Evolutionary conservation across 192 early-diverging fungal genomes (phyloP).

Genomic region (Umbelopsis sp.): DNA sequence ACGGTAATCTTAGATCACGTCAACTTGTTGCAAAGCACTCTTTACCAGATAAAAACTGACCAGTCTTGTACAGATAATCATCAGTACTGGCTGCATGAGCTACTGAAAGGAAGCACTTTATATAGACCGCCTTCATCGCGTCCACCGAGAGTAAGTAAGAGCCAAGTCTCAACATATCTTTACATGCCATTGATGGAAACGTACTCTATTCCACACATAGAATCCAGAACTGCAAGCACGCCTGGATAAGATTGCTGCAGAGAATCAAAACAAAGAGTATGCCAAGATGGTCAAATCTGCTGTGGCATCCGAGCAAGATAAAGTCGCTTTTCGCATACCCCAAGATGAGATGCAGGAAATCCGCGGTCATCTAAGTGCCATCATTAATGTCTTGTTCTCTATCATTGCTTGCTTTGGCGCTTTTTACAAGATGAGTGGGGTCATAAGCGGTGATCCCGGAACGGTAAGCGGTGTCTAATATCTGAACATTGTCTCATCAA

Average conservation of each 20-base stretch:
- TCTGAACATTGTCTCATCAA: not conserved
- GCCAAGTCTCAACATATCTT: not conserved
- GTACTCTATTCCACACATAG: not conserved
- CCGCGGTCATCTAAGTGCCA: not conserved
- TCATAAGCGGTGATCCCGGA: not conserved
- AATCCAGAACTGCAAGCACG: slow-evolving; percentile 18
- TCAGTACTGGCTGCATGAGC: slow-evolving; percentile 1
- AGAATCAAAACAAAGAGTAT: slow-evolving; percentile 12
- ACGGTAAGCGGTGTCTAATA: not conserved
- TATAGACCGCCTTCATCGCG: not conserved
- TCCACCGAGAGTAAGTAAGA: not conserved
- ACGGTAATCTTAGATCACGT: not conserved
- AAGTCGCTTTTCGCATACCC: slow-evolving; percentile 1
- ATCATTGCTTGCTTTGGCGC: slow-evolving; percentile 17
- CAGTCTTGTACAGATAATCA: not conserved
- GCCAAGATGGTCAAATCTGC: slow-evolving; percentile 5
- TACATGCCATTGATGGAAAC: not conserved
- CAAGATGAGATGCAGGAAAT: slow-evolving; percentile 19
- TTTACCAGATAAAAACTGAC: not conserved
- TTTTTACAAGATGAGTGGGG: slow-evolving; percentile 9
- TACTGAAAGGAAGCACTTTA: not conserved
- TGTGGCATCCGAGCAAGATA: not conserved
- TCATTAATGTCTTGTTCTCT: slow-evolving; percentile 6
- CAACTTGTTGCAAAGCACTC: not conserved
- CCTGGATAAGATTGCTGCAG: slow-evolving; percentile 4